phyloP scores from a whole-genome alignment of 768 basidiomycete species.

The Rhodotorula paludigena region DNA sequence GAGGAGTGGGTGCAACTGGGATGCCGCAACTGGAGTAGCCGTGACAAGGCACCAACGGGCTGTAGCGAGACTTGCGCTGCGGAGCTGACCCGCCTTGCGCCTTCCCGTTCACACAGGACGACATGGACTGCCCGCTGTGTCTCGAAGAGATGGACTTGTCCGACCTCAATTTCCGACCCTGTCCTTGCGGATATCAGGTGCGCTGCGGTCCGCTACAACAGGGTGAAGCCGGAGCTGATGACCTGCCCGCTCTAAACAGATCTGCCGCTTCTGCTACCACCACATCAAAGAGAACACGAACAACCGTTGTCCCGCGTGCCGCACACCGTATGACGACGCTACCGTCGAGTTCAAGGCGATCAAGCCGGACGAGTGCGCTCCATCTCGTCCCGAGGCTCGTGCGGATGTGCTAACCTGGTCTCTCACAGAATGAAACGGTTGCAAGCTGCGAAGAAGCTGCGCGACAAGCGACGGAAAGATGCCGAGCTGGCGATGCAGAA shows the following conservation, averaged over 20 bases:
- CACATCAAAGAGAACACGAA: slow-evolving; percentile 96
- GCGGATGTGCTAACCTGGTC: slow-evolving; percentile 4
- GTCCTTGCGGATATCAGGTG: slow-evolving; percentile 97
- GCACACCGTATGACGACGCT: slow-evolving; percentile 86
- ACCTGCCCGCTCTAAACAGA: slow-evolving; percentile 54
- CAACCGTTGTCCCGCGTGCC: slow-evolving; percentile 91
- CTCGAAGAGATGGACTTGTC: slow-evolving; percentile 98
- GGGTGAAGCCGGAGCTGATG: background rate
- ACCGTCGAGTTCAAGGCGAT: slow-evolving; percentile 92
- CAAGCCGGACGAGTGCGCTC: slow-evolving; percentile 81
- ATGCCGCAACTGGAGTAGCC: too few relatives aligned
- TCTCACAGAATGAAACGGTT: slow-evolving; percentile 77
- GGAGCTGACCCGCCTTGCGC: background rate
- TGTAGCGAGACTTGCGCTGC: too few relatives aligned
- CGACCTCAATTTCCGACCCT: slow-evolving; percentile 98
- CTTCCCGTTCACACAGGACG: slow-evolving; percentile 66
- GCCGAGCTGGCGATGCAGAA: slow-evolving; percentile 77
- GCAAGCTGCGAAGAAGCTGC: slow-evolving; percentile 81
- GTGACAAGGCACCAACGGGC: background rate
- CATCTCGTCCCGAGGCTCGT: background rate
- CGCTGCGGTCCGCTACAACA: slow-evolving; percentile 30
- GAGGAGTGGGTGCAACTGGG: too few relatives aligned
- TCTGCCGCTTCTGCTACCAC: slow-evolving; percentile 98
- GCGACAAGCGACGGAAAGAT: slow-evolving; percentile 92
- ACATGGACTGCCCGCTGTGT: slow-evolving; percentile 95